Evolutionary conservation across 2,329 filamentous ascomycete genomes (phyloP), one percentile per base, ranked within the genome.

Genomic region (Colletotrichum filicis): DNA sequence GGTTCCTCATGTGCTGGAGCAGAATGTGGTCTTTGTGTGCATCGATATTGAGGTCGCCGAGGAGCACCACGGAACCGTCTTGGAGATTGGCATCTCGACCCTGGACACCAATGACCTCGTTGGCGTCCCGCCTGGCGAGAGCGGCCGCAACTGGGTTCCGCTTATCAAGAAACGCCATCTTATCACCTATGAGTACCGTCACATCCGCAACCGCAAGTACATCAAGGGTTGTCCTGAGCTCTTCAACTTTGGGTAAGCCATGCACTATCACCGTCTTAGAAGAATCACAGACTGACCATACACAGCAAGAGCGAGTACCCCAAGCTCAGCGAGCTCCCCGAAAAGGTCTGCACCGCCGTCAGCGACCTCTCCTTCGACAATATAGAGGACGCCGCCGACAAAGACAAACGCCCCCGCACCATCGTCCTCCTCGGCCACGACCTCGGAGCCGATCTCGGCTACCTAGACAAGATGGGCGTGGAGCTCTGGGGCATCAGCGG

Each of bases 31-130:
- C 8, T 93, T 98, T 76, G 86, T 98, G 71, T 91, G 89, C 74
- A 86, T 98, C 57, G 97, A 99, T 77, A 85, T 97, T 37, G 97
- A 99, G 81, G 91, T 92, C 1, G 94, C 92, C 71, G 97, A 99
- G 80, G 83, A 84, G 26, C 85, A 89, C 57, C 89, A 91, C 14
- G 84, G 87, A 42, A 85, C 89, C 14, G 88, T 98, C 71, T 97
- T 95, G 0, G 97, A 99, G 81, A 87, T 99, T 52, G 97, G 97
- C 1, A 86, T 99, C 53, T 92, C 94, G 1, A 92, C 92, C 3
- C 86, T 98, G 0, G 95, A 98, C 79, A 95, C 93, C 1, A 77
- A 81, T 5, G 81, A 88, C 49, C 79, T 95, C 26, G 77, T 82
- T 1, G 83, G 81, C 8, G 74, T 91, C 0, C 78, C 89, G 0